A percentile compares a stretch with the other conserved stretches of the same genome.
Evolutionary conservation across 1,139 yeast species (phyloP).

Genomic region (Schwanniomyces etchellsii): DNA sequence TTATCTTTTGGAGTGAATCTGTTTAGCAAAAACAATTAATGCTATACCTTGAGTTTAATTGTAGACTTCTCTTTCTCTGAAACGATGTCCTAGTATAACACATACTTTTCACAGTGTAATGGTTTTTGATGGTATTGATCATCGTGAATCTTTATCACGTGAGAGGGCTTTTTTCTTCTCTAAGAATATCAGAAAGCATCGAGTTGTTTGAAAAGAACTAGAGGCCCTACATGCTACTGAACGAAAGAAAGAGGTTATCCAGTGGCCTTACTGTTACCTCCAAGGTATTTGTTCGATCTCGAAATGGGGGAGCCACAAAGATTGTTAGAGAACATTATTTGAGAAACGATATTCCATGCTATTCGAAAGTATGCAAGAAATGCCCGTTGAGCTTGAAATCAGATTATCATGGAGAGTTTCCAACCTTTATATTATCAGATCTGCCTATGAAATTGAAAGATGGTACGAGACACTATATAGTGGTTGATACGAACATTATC

Average conservation of each 20-base stretch:
- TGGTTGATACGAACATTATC: constrained; percentile 85
- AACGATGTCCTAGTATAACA: no score
- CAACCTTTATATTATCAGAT: constrained; percentile 45
- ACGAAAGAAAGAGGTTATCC: constrained; percentile 40
- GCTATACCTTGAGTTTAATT: background rate
- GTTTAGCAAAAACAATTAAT: no score
- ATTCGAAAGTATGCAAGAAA: constrained; percentile 59
- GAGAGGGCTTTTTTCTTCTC: background rate
- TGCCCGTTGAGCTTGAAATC: constrained; percentile 59
- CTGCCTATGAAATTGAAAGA: constrained; percentile 37
- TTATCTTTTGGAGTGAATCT: constrained; percentile 32
- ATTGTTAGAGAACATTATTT: constrained; percentile 92
- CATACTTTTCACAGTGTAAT: no score
- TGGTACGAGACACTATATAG: constrained; percentile 58
- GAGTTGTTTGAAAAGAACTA: background rate
- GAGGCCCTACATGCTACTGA: constrained; percentile 13
- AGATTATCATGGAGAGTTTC: constrained; percentile 48
- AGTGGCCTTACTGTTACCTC: constrained; percentile 71
- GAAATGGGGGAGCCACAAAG: constrained; percentile 86
- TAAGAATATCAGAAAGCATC: background rate
- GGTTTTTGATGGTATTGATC: background rate
- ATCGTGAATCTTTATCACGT: background rate
- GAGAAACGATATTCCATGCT: constrained; percentile 88
- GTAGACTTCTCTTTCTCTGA: no score
- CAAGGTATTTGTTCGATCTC: constrained; percentile 86